phyloP scores from a whole-genome alignment of 345 rosid genomes.

The Populus tremula region DNA sequence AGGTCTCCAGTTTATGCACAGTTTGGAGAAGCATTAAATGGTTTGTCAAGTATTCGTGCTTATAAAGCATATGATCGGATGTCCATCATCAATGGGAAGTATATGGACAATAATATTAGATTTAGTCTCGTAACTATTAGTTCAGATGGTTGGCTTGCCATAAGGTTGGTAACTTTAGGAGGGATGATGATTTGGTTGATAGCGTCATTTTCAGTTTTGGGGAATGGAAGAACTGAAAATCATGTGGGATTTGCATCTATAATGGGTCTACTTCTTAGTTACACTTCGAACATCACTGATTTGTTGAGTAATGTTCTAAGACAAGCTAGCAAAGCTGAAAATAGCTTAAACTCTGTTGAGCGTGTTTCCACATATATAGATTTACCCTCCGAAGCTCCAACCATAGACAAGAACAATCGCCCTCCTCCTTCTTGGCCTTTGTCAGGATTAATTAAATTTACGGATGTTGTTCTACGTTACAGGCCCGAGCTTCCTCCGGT shows the following conservation, averaged over 20 bases:
- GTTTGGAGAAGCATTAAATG: constrained; percentile 35
- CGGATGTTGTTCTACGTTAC: constrained; percentile 85
- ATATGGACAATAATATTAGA: constrained; percentile 34
- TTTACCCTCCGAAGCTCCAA: constrained; percentile 85
- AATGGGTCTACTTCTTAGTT: constrained; percentile 92
- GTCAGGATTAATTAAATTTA: constrained; percentile 81
- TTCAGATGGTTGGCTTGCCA: constrained; percentile 62
- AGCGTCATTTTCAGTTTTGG: constrained; percentile 32
- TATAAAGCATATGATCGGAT: constrained; percentile 94
- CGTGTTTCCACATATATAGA: constrained; percentile 85
- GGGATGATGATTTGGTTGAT: constrained; percentile 97
- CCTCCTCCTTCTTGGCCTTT: constrained; percentile 99
- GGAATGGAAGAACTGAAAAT: constrained; percentile 26
- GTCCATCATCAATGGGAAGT: constrained; percentile 57
- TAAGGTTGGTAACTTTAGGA: constrained; percentile 85
- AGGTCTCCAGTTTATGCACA: constrained; percentile 37
- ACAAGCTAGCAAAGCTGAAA: constrained; percentile 97
- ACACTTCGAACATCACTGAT: constrained; percentile 81
- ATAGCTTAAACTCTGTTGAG: constrained; percentile 92
- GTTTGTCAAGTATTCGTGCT: constrained; percentile 49
- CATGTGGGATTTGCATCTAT: constrained; percentile 28
- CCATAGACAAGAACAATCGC: constrained; percentile 66
- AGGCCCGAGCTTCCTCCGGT: constrained; percentile 95
- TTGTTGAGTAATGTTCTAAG: constrained; percentile 80
- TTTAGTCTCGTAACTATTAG: constrained; percentile 30